A percentile compares a stretch with the other conserved stretches of the same genome.
phyloP scores from a whole-genome alignment of 1,284 basidiomycete species.

The Pisolithus thermaeus region DNA sequence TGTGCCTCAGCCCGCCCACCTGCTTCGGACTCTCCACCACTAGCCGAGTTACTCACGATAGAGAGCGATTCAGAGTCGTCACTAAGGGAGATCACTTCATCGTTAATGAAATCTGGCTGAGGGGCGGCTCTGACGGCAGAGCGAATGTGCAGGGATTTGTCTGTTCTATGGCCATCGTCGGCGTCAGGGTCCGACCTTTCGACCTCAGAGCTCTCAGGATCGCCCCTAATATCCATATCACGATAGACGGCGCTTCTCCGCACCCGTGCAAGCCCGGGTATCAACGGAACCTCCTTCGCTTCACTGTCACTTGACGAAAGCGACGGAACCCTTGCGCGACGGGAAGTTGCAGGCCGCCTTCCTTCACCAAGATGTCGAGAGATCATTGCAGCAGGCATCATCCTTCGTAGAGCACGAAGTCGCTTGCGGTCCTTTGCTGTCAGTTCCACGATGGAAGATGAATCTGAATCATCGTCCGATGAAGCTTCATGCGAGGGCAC shows the following conservation, averaged over 20 bases:
- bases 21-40: constrained; percentile 25
- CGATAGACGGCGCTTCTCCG: constrained; percentile 27
- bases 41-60: constrained; percentile 23
- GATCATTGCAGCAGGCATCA: constrained; percentile 45
- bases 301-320: constrained; percentile 24
- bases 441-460: constrained; percentile 12
- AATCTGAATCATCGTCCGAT: constrained; percentile 2
- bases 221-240: constrained; percentile 37
- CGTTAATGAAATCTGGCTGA: constrained; percentile 3
- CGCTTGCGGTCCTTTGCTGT: constrained; percentile 27
- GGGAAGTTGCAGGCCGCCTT: constrained; percentile 5
- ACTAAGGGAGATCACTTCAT: constrained; percentile 21
- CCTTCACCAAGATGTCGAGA: constrained; percentile 20
- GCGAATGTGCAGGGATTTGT: constrained; percentile 13
- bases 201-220: constrained; percentile 43
- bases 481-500: constrained; percentile 12
- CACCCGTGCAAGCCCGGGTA: constrained; percentile 42
- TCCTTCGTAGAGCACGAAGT: constrained; percentile 32
- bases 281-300: constrained; percentile 28
- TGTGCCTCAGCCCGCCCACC: constrained; percentile 28
- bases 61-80: constrained; percentile 19
- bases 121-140: constrained; percentile 8
- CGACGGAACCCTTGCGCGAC: constrained; percentile 11
- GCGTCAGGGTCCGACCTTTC: constrained; percentile 10
- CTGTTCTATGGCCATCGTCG: background rate